Base-by-base conservation (phyloP, 2,329 filamentous ascomycete species). In the Plenodomus biglobosus region DNA sequence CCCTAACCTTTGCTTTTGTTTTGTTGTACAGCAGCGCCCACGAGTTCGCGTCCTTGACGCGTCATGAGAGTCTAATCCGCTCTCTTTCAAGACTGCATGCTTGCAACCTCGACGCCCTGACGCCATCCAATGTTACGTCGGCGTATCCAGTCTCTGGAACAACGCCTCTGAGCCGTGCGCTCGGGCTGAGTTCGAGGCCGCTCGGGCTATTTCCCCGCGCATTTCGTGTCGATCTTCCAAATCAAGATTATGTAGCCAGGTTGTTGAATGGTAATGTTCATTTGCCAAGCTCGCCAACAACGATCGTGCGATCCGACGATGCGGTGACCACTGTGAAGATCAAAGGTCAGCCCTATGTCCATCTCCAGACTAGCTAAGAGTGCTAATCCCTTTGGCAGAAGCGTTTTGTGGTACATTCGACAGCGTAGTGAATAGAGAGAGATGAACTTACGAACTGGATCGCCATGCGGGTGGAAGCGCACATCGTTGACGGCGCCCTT, bases 401-500 rank as follows among this genome's bases (percentile, higher is more conserved):
- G 7, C 4, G 30, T 17, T 21, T 18, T 10, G 38, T 37, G 19
- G 17, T 38, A 39, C 27, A 3, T 15, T 32, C 22, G 27, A 32
- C 11, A 15, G 15, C 8, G 11, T 32, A 15, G 13, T 11, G 4
- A 42, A 47, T 45, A 34, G 39, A 32, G 40, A 50, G 40, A 46
- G 13, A 21, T 53, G 30, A 34, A 85, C 90, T 85, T 81, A 96
- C 92, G 82, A 53, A 96, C 88, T 17, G 91, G 90, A 62, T 96
- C 91, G 52, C 87, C 84, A 34, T 83, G 82, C 3, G 92, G 91
- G 40, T 90, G 87, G 68, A 99, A 95, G 60, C 95, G 87, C 45
- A 92, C 92, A 70, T 92, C 91, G 69, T 97, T 99, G 42, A 97
- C 94, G 0, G 89, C 90, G 27, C 92, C 94, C 74, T 91, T 94